Evolutionary conservation across 148 eudicot genomes (phyloP).

Genomic region (Vaccinium corymbosum): DNA sequence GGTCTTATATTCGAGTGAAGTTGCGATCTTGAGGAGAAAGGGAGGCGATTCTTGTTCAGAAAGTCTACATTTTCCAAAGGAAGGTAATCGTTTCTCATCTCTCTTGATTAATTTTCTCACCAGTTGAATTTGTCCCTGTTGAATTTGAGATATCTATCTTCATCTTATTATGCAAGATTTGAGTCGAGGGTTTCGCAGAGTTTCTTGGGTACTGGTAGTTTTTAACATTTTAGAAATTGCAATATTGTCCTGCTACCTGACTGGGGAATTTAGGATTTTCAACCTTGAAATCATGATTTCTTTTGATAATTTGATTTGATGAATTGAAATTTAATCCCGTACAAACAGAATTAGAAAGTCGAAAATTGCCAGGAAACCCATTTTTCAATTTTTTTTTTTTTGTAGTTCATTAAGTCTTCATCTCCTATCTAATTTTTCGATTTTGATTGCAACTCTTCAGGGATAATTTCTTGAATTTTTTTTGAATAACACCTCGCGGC

Average conservation of each 20-base stretch:
- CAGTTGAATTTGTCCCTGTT: not conserved
- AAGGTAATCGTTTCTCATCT: not conserved
- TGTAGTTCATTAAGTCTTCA: not conserved
- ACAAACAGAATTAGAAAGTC: not conserved
- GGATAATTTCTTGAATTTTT: not conserved
- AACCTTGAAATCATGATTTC: not conserved
- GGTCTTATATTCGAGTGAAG: not conserved
- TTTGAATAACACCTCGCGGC: not conserved
- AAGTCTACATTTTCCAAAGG: not conserved
- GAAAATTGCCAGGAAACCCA: not conserved
- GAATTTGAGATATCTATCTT: not conserved
- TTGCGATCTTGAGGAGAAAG: not conserved
- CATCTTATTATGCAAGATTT: not conserved
- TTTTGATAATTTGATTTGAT: constrained; percentile 1
- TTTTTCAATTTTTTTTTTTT: not conserved
- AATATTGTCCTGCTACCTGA: not conserved
- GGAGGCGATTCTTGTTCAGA: not conserved
- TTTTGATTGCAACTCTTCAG: not conserved
- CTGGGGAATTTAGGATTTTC: not conserved
- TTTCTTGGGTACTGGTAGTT: not conserved
- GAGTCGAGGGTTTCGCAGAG: not conserved
- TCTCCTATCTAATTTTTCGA: not conserved
- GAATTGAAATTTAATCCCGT: not conserved
- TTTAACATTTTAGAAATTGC: not conserved
- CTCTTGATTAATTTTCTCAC: not conserved